A percentile compares a stretch with the other conserved stretches of the same genome.
These are phyloP conservation scores for Boletus hoseneyae DNA, from an alignment of 1,284 basidiomycete species.

Conservation along the genomic window DNA sequence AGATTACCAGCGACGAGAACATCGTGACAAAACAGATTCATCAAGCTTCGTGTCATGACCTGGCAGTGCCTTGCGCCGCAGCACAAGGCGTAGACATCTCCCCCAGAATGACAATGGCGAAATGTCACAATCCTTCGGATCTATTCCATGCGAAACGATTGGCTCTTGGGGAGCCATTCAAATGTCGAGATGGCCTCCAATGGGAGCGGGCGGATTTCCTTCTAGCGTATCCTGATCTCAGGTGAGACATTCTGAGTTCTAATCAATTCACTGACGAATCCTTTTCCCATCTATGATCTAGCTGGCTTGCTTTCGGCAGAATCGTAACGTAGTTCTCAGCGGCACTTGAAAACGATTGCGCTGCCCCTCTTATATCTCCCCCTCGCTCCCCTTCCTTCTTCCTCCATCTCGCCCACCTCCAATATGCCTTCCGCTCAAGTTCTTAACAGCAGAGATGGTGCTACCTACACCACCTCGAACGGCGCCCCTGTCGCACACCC, in stretches of 20 bases:
- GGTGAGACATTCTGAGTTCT: slow-evolving; percentile 19
- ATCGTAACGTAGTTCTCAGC: slow-evolving; percentile 22
- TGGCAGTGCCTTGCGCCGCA: not conserved
- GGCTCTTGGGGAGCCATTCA: slow-evolving; percentile 2
- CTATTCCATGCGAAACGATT: slow-evolving; percentile 12
- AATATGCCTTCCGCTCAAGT: slow-evolving; percentile 67
- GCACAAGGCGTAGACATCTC: not conserved
- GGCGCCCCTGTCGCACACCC: slow-evolving; percentile 73
- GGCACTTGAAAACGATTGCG: slow-evolving; percentile 27
- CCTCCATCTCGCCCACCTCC: slow-evolving; percentile 5
- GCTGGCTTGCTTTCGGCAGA: slow-evolving; percentile 4
- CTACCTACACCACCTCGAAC: slow-evolving; percentile 80
- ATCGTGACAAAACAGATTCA: not conserved
- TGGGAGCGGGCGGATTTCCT: not conserved
- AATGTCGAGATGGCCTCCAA: not conserved
- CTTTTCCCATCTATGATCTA: slow-evolving; percentile 17
- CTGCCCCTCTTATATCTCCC: slow-evolving; percentile 8
- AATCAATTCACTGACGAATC: slow-evolving; percentile 1
- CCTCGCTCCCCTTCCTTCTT: slow-evolving; percentile 1
- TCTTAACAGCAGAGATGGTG: slow-evolving; percentile 50
- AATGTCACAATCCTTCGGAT: not conserved
- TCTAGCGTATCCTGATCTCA: not conserved
- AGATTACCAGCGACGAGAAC: not conserved
- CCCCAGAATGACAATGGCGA: not conserved
- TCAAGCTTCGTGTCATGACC: no score